Conservation (phyloP, 2,329 filamentous ascomycete species). For the Colletotrichum chlorophyti region DNA sequence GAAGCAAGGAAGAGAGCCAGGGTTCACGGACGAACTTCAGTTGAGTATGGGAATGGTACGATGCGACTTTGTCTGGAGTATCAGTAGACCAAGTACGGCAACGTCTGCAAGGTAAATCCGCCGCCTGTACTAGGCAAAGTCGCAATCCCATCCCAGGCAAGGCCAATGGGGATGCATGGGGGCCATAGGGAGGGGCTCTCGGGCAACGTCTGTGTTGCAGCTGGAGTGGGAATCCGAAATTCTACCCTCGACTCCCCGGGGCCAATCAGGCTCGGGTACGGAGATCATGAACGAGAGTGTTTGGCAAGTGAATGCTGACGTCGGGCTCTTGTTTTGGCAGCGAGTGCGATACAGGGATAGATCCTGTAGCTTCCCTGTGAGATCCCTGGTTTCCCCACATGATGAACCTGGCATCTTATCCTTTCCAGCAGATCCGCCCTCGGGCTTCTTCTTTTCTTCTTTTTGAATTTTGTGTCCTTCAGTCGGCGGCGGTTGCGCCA, state of each 20-base stretch:
- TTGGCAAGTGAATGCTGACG: constrained; percentile 38
- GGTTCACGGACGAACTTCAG: constrained; percentile 32
- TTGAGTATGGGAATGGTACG: constrained; percentile 31
- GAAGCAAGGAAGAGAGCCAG: constrained; percentile 13
- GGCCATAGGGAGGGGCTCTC: constrained; percentile 23
- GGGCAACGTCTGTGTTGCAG: constrained; percentile 27
- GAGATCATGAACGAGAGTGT: constrained; percentile 41
- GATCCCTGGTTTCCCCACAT: constrained; percentile 34
- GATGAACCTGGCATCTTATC: constrained; percentile 30
- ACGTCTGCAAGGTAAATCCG: constrained; percentile 39
- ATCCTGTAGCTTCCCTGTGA: constrained; percentile 34
- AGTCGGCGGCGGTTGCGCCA: constrained; percentile 9
- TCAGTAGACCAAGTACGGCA: constrained; percentile 29
- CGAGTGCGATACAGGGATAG: constrained; percentile 29
- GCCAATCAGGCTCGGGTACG: constrained; percentile 34
- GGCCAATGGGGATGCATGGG: constrained; percentile 19
- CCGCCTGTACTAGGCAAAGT: constrained; percentile 30
- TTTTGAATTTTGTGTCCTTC: neutral
- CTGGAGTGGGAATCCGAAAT: constrained; percentile 28
- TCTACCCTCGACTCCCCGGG: constrained; percentile 30
- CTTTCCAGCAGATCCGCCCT: constrained; percentile 32
- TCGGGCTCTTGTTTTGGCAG: constrained; percentile 35
- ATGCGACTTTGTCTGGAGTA: constrained; percentile 31
- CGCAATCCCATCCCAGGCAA: constrained; percentile 17
- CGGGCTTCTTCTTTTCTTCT: constrained; percentile 26